Conservation (phyloP, 2,329 filamentous ascomycete species). For the Diplocarpon mali region DNA sequence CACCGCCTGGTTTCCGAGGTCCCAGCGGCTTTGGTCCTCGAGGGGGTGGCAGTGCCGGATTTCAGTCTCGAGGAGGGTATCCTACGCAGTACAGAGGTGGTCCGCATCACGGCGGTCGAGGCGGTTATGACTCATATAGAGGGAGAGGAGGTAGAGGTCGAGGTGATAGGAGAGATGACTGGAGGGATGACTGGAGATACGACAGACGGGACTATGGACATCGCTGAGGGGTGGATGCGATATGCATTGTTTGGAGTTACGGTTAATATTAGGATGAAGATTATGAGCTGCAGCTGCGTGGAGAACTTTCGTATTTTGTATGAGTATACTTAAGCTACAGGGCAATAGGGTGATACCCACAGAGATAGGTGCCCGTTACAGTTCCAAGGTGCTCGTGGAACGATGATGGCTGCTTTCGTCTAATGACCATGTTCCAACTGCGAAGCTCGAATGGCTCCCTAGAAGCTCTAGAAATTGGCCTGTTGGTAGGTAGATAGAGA, state of each 20-base stretch:
- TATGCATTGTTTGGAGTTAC: constrained; percentile 5
- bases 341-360: constrained; percentile 7
- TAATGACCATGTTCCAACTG: too few relatives aligned
- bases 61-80: neutral
- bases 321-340: constrained; percentile 4
- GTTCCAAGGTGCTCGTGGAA: neutral
- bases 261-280: neutral
- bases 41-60: constrained; percentile 4
- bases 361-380: neutral
- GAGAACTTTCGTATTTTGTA: constrained; percentile 1
- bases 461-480: neutral
- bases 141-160: neutral
- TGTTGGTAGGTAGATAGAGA: neutral
- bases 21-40: constrained; percentile 6
- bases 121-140: constrained; percentile 2
- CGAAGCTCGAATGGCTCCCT: too few relatives aligned
- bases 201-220: constrained; percentile 1
- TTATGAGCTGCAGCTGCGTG: neutral
- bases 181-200: constrained; percentile 2
- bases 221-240: neutral
- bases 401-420: neutral
- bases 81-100: constrained; percentile 9
- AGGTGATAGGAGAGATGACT: neutral
- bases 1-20: constrained; percentile 35
- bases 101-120: neutral